Conservation (phyloP, 768 basidiomycete species). For the Chiua virens region DNA sequence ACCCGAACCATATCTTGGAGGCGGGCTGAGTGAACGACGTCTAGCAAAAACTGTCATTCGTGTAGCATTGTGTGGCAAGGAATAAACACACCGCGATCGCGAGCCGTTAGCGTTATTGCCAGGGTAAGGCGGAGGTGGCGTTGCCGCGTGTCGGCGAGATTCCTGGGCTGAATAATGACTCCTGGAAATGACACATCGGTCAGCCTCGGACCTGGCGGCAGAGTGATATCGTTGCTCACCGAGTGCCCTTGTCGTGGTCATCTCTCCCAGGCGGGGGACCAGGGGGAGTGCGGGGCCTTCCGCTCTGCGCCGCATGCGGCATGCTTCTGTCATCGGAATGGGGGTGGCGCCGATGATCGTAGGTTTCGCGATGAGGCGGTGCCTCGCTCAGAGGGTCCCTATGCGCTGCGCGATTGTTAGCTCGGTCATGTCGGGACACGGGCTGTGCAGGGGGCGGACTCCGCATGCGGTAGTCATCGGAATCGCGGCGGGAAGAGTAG, state of each 20-base stretch:
- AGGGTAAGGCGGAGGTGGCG: slow-evolving; percentile 55
- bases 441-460: slow-evolving; percentile 47
- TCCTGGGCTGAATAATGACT: slow-evolving; percentile 21
- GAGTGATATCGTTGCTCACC: slow-evolving; percentile 39
- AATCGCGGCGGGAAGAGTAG: slow-evolving; percentile 58
- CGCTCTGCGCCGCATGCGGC: slow-evolving; percentile 45
- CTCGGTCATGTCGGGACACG: slow-evolving; percentile 57
- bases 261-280: slow-evolving; percentile 56
- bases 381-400: slow-evolving; percentile 49
- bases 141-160: slow-evolving; percentile 50
- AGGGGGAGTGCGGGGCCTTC: slow-evolving; percentile 53
- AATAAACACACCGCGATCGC: slow-evolving; percentile 38
- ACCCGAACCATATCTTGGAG: slow-evolving; percentile 50
- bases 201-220: neutral
- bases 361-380: slow-evolving; percentile 43
- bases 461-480: slow-evolving; percentile 67
- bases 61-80: neutral
- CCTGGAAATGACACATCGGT: slow-evolving; percentile 4
- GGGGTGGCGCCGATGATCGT: slow-evolving; percentile 55
- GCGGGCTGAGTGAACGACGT: slow-evolving; percentile 72
- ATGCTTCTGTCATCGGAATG: slow-evolving; percentile 43
- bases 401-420: slow-evolving; percentile 31
- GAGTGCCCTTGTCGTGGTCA: slow-evolving; percentile 61
- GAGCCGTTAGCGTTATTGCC: slow-evolving; percentile 42
- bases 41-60: slow-evolving; percentile 32